Base-by-base conservation (phyloP, 345 rosid genomes). In the Mercurialis annua region DNA sequence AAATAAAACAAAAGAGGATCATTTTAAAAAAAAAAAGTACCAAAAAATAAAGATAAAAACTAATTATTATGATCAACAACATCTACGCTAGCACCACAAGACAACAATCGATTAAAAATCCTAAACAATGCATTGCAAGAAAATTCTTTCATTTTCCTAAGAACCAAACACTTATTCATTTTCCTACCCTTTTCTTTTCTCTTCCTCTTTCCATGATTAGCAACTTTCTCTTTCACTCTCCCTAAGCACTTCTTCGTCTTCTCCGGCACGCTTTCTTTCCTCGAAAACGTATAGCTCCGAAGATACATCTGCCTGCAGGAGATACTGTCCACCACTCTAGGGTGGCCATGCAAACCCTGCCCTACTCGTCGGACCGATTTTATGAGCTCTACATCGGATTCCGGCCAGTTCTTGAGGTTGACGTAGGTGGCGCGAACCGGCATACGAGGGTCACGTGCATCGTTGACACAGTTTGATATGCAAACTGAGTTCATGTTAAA, bases 381-480 rank as follows among this genome's bases (percentile, higher is more conserved):
- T 48, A 68, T 64, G 66, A 64, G 49, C 73, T 74, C 77, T 0
- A 38, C 49, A 6, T 74, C 77, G 15, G 77, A 63, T 42, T 74
- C 77, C 43, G 77, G 65, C 73, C 77, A 62, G 65, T 48, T 68
- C 68, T 68, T 6, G 73, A 73, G 77, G 73, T 86, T 89, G 10
- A 84, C 84, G 58, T 85, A 89, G 1, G 86, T 80, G 65, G 89
- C 80, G 23, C 94, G 83, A 16, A 87, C 84, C 0, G 86, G 87
- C 51, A 80, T 57, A 17, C 87, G 86, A 6, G 92, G 83, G 74
- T 89, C 90, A 23, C 80, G 77, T n/a, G 90, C 60, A 49, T 92
- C 94, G 59, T 82, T 77, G 53, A 87, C 80, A 71, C 98, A 92
- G 77, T 76, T 86, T 15, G 96, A 84, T 73, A 92, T 84, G 80